phyloP scores from a whole-genome alignment of 257 asterid genomes.

The Scutellaria baicalensis region DNA sequence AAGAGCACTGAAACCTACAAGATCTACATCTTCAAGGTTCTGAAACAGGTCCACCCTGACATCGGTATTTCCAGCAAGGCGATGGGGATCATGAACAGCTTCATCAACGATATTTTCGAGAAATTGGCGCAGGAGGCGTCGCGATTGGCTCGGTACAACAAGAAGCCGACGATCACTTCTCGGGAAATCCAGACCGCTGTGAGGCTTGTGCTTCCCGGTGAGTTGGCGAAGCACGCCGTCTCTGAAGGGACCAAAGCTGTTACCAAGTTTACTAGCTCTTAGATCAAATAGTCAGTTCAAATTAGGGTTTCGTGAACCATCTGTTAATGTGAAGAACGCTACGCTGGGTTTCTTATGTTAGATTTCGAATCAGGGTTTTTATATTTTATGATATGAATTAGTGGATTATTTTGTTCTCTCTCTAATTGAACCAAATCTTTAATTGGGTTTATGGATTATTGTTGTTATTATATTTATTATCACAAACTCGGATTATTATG shows the following conservation, averaged over 20 bases:
- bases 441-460: too few relatives aligned
- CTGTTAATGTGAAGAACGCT: background rate
- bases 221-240: conserved; percentile 58
- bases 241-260: conserved; percentile 67
- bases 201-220: conserved; percentile 54
- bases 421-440: too few relatives aligned
- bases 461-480: too few relatives aligned
- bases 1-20: conserved; percentile 58
- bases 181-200: conserved; percentile 69
- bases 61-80: conserved; percentile 74
- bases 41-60: conserved; percentile 60
- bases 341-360: too few relatives aligned
- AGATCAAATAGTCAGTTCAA: background rate
- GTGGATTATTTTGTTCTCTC: too few relatives aligned
- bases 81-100: conserved; percentile 68
- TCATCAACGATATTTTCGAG: conserved; percentile 62
- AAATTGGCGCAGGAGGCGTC: conserved; percentile 53
- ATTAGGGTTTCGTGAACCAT: background rate
- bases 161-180: conserved; percentile 65
- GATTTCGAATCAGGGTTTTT: too few relatives aligned
- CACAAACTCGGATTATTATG: too few relatives aligned
- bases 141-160: conserved; percentile 51
- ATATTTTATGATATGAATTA: too few relatives aligned
- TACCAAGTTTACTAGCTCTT: conserved; percentile 58
- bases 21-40: conserved; percentile 68